Conservation (phyloP, 495 filamentous ascomycete species). For the Aspergillus bridgeri region DNA sequence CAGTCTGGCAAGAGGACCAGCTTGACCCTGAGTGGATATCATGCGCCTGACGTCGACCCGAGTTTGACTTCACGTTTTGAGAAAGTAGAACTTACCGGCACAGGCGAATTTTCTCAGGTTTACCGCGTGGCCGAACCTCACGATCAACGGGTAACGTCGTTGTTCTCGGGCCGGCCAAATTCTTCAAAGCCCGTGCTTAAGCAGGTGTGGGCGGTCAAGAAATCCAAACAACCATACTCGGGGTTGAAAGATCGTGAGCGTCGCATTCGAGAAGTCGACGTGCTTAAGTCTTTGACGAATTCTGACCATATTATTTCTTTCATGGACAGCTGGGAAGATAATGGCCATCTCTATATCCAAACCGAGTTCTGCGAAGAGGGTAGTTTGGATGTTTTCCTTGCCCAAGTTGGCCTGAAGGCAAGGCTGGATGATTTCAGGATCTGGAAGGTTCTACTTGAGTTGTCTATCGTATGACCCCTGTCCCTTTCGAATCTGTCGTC, state of each 20-base stretch:
- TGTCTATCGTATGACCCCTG: slow-evolving; percentile 57
- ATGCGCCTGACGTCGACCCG: slow-evolving; percentile 65
- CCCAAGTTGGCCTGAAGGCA: slow-evolving; percentile 71
- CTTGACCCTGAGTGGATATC: slow-evolving; percentile 52
- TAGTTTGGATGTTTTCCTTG: slow-evolving; percentile 78
- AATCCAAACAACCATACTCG: slow-evolving; percentile 71
- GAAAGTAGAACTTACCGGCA: slow-evolving; percentile 71
- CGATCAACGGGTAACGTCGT: slow-evolving; percentile 36
- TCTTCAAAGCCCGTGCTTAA: slow-evolving; percentile 43
- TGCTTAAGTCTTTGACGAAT: slow-evolving; percentile 65
- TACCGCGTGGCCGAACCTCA: slow-evolving; percentile 67
- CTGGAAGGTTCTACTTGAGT: slow-evolving; percentile 92
- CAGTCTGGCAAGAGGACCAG: slow-evolving; percentile 47
- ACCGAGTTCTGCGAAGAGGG: slow-evolving; percentile 95
- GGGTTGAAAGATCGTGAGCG: slow-evolving; percentile 70
- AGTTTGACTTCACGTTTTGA: slow-evolving; percentile 68
- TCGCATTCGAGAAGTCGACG: slow-evolving; percentile 75
- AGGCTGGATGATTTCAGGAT: slow-evolving; percentile 94
- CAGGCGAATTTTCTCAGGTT: slow-evolving; percentile 89
- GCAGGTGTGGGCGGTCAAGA: slow-evolving; percentile 88
- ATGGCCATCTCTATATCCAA: slow-evolving; percentile 84
- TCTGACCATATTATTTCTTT: slow-evolving; percentile 81
- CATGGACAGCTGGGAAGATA: slow-evolving; percentile 80
- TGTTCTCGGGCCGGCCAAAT: slow-evolving; percentile 40
- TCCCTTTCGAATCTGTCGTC: not conserved